Base-by-base conservation (phyloP, 176 grass and related monocot species). In the Juncus inflexus region DNA sequence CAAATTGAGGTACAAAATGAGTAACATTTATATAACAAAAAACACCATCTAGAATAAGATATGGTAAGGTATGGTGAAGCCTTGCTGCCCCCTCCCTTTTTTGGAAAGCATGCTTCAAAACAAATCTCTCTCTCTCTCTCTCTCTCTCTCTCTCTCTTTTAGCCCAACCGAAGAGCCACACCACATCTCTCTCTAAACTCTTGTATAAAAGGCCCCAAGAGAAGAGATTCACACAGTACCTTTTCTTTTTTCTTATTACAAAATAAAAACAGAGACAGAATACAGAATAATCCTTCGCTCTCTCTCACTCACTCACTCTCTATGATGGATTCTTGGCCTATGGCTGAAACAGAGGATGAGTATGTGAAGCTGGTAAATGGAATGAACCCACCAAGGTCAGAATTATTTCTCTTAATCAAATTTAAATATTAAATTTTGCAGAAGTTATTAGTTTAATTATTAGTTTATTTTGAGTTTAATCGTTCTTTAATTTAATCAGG, bases 331-430 rank as follows among this genome's bases (percentile, higher is more conserved):
- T 62, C 35, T 67, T 69, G 61, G 15, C 66, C 67, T 71, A 59
- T 78, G 15, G 54, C 55, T 67, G 80, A 83, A 57, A 50, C 76
- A 73, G 74, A 83, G 63, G 80, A 83, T 62, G 80, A 83, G 68
- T 83, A 83, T 83, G 80, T 73, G 55, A 83, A 83, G 67, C 59
- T 83, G 54, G 74, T 83, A 55, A 83, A 73, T 66, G 60, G 75
- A 63, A 59, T 83, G 80, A 83, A 83, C 62, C 74, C 80, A 37
- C 80, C 80, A 78, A 83, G 80, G 80, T 83, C 39, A 65, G 35
- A 61, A 8, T 14, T 13, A 3, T 71, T 42, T 36, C 40, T 37
- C 49, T 52, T 61, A n/a, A 58, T 54, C 3, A 66, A 38, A 2
- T 76, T 64, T 12, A 9, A 12, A 65, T 28, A 28, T 28, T 28